Evolutionary conservation across 441 rosid species (phyloP).

Genomic region (Iberis amara): DNA sequence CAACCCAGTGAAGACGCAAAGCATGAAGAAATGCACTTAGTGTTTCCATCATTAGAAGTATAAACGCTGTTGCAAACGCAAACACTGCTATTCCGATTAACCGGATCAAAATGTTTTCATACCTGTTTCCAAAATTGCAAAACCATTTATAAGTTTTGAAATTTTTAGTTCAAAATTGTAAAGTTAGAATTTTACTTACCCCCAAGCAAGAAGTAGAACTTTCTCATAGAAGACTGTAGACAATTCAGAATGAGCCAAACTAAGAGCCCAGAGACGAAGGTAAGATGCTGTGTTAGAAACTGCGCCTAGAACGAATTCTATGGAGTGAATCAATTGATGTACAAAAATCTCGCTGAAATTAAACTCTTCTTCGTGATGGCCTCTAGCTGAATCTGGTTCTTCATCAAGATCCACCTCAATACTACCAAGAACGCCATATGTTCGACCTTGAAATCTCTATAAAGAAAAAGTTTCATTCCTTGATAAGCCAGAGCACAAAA

Average conservation of each 20-base stretch:
- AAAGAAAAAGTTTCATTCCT: constrained; percentile 8
- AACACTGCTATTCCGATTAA: constrained; percentile 80
- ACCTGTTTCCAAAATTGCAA: constrained; percentile 39
- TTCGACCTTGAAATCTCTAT: constrained; percentile 96
- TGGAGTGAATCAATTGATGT: constrained; percentile 98
- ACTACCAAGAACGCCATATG: constrained; percentile 74
- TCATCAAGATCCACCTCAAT: constrained; percentile 74
- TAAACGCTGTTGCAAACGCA: constrained; percentile 88
- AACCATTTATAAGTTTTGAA: background rate
- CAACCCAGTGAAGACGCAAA: constrained; percentile 99
- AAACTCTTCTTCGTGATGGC: constrained; percentile 72
- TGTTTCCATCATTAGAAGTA: constrained; percentile 95
- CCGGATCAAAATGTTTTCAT: constrained; percentile 68
- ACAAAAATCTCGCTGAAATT: constrained; percentile 96
- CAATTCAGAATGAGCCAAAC: constrained; percentile 95
- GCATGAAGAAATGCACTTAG: constrained; percentile 98
- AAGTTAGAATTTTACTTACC: constrained; percentile 45
- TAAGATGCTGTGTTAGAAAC: constrained; percentile 97
- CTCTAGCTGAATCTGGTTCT: constrained; percentile 79
- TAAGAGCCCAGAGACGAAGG: constrained; percentile 99
- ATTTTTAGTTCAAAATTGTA: background rate
- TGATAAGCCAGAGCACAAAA: constrained; percentile 9
- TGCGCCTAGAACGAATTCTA: constrained; percentile 92
- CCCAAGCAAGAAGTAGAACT: constrained; percentile 92
- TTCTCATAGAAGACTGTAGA: constrained; percentile 96